A percentile compares a stretch with the other conserved stretches of the same genome.
Evolutionary conservation across 352 stramenopile species (phyloP).

Genomic region (Aphanomyces astaci): DNA sequence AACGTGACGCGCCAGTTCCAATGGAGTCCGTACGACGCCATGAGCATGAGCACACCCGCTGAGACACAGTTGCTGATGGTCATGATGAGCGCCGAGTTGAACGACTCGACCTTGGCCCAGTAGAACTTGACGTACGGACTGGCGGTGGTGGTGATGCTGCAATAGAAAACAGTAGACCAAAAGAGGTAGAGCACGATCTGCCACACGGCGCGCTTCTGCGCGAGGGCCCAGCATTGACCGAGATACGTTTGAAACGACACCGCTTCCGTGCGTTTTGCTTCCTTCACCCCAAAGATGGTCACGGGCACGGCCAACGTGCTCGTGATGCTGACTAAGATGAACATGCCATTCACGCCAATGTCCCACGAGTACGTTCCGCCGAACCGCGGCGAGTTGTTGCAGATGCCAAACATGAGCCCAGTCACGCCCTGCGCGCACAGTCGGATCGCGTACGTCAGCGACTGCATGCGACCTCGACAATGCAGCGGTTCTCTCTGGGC

Average conservation of each 20-base stretch:
- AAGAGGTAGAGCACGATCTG: conserved; percentile 16
- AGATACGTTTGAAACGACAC: not conserved
- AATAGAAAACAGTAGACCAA: not conserved
- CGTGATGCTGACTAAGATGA: not conserved
- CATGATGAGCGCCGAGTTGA: not conserved
- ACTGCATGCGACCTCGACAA: not conserved
- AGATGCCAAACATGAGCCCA: not conserved
- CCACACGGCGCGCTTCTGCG: no score
- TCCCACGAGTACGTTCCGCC: not conserved
- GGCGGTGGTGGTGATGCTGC: conserved; percentile 25
- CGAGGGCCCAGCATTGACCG: not conserved
- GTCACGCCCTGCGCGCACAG: not conserved
- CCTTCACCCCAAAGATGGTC: not conserved
- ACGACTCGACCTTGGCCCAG: conserved; percentile 36
- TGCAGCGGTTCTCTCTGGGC: conserved; percentile 1
- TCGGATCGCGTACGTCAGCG: not conserved
- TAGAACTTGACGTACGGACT: conserved; percentile 55
- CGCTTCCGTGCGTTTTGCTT: not conserved
- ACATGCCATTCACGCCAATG: not conserved
- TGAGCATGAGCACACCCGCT: conserved; percentile 27
- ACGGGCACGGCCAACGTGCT: not conserved
- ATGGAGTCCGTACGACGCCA: conserved; percentile 32
- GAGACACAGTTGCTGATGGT: not conserved
- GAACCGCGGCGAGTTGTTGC: not conserved
- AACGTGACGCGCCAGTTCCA: conserved; percentile 53